These are phyloP conservation scores for Trichoderma erinaceum DNA, from an alignment of 495 filamentous ascomycete species.

Conservation along the genomic window DNA sequence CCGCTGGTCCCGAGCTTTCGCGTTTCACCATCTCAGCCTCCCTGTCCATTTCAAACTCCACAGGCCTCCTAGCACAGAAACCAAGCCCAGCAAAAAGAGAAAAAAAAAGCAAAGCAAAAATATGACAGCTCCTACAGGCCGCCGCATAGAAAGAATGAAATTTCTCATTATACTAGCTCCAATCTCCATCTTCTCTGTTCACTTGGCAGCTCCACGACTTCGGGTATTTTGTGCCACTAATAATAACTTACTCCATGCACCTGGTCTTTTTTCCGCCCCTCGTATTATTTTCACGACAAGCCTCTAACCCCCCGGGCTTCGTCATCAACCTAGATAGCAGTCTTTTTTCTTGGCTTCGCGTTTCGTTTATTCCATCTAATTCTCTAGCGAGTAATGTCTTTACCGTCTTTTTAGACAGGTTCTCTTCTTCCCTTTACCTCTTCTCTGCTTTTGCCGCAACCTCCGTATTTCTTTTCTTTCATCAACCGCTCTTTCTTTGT, in stretches of 20 bases:
- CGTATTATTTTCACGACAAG: background rate
- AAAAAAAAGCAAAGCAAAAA: background rate
- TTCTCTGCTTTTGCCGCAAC: background rate
- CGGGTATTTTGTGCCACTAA: background rate
- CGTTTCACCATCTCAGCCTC: constrained; percentile 8
- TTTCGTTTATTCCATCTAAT: background rate
- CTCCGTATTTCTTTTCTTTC: constrained; percentile 8
- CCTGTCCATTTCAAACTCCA: background rate
- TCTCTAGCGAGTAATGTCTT: background rate
- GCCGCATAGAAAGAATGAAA: background rate
- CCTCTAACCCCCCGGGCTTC: constrained; percentile 3
- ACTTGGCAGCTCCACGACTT: too few species aligned
- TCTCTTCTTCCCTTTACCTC: background rate
- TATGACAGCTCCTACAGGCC: background rate
- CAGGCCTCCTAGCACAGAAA: background rate
- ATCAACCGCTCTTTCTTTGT: background rate
- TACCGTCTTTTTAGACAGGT: background rate
- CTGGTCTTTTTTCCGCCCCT: background rate
- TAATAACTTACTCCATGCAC: background rate
- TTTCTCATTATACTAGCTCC: background rate
- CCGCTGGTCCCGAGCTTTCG: background rate
- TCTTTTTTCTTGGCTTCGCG: constrained; percentile 12
- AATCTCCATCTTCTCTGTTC: background rate
- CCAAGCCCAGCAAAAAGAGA: background rate
- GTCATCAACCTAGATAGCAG: background rate